Percentiles rank a stretch among this genome's conserved stretches.
phyloP scores from a whole-genome alignment of 352 stramenopile genomes.

The Phytophthora gonapodyides region DNA sequence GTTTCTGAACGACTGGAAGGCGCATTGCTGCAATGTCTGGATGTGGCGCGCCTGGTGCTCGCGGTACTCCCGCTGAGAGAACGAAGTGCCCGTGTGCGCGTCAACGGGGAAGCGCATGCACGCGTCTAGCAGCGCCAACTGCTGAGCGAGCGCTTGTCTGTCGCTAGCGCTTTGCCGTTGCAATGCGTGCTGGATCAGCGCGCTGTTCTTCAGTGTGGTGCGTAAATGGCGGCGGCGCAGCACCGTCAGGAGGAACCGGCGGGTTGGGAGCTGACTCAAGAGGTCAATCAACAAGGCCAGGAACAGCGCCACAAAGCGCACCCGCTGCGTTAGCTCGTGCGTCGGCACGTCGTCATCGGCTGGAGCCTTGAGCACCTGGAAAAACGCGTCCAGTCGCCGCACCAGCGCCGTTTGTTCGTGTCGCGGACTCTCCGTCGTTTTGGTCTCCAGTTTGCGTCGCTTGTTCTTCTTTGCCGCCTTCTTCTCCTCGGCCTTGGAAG shows the following conservation, averaged over 20 bases:
- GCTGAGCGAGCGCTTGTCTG: slow-evolving; percentile 51
- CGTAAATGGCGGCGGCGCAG: slow-evolving; percentile 70
- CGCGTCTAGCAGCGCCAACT: slow-evolving; percentile 70
- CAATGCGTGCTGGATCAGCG: slow-evolving; percentile 44
- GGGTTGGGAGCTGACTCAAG: slow-evolving; percentile 88
- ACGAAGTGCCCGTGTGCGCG: slow-evolving; percentile 73
- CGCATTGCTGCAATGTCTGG: slow-evolving; percentile 73
- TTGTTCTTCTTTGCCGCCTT: slow-evolving; percentile 37
- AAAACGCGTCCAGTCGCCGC: slow-evolving; percentile 52
- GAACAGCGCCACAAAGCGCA: slow-evolving; percentile 65
- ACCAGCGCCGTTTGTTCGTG: slow-evolving; percentile 42
- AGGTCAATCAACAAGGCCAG: slow-evolving; percentile 88
- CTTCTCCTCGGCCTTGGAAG: slow-evolving; percentile 16
- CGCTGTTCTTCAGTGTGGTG: slow-evolving; percentile 42
- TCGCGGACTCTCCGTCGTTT: slow-evolving; percentile 1
- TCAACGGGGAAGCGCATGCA: slow-evolving; percentile 85
- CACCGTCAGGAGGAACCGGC: slow-evolving; percentile 80
- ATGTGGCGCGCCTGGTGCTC: slow-evolving; percentile 57
- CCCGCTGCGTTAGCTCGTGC: slow-evolving; percentile 16
- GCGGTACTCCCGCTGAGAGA: slow-evolving; percentile 55
- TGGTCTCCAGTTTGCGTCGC: slow-evolving; percentile 38
- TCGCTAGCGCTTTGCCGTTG: slow-evolving; percentile 46
- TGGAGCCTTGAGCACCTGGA: slow-evolving; percentile 34
- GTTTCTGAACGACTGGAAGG: slow-evolving; percentile 52
- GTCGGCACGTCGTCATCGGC: slow-evolving; percentile 35